Base-by-base conservation (phyloP, 768 basidiomycete genomes). In the Sporobolomyces roseus region DNA sequence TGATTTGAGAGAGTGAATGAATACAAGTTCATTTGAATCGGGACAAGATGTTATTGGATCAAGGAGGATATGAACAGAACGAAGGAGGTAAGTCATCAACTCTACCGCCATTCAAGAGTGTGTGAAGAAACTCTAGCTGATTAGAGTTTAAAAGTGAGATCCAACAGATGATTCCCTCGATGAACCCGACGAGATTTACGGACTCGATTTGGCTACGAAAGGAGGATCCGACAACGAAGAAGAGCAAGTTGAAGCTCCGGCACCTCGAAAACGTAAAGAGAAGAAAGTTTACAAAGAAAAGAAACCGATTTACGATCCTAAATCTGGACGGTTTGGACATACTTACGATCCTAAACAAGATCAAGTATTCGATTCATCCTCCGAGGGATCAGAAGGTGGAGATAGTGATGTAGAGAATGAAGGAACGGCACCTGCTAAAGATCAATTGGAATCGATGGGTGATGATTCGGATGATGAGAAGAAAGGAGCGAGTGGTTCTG, bases 281-380 rank as follows among this genome's bases (percentile, higher is more conserved):
- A 76, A 58, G 56, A n/a, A n/a, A n/a, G n/a, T n/a, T n/a, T n/a
- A n/a, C n/a, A 71, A 63, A n/a, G 63, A 60, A 4, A 76, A 58
- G 56, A 58, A 58, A 45, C 56, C 56, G 3, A 58, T 45, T 33
- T 58, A 58, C 41, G 56, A 58, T 58, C 56, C 56, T 10, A 58
- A 58, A 27, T 58, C 77, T 50, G 79, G 79, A 10, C 68, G 79
- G 55, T 80, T 76, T 61, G 78, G 77, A 21, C 78, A 80, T 68
- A 64, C 70, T 21, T 65, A 74, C 38, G 75, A 68, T 35, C 70
- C 75, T 17, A 63, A 70, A 36, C 69, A 70, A 61, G 69, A 70
- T 36, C 55, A 62, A 33, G 63, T 70, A 14, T 70, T 68, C 63
- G 49, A 59, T 25, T 61, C 58, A 13, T 59, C 56, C 0, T 53